A percentile compares a stretch with the other conserved stretches of the same genome.
phyloP scores from a whole-genome alignment of 1,284 basidiomycete genomes.

The Ceratobasidium sp. region DNA sequence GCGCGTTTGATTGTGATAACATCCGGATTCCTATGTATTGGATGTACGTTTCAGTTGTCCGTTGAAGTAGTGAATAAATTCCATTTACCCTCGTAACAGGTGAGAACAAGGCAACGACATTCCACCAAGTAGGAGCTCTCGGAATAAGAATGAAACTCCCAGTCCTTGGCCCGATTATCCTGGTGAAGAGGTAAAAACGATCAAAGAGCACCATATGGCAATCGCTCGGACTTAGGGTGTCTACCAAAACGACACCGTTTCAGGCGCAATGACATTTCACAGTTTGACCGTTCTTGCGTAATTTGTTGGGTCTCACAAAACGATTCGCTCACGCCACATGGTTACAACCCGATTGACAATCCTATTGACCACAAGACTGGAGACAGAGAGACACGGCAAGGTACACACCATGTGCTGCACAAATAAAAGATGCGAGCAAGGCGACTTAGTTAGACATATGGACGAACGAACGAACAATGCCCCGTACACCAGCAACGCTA shows the following conservation, averaged over 20 bases:
- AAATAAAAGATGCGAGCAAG: slow-evolving; percentile 6
- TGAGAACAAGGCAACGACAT: not conserved
- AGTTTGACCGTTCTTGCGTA: not conserved
- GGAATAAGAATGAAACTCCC: too few species aligned
- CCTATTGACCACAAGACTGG: slow-evolving; percentile 34
- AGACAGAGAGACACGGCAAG: slow-evolving; percentile 10
- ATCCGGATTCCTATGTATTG: not conserved
- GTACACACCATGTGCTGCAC: slow-evolving; percentile 23
- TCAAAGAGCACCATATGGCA: too few species aligned
- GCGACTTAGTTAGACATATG: slow-evolving; percentile 36
- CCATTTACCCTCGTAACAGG: not conserved
- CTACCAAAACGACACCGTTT: too few species aligned
- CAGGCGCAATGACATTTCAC: too few species aligned
- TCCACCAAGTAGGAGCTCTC: not conserved
- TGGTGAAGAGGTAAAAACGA: too few species aligned
- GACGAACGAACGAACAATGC: slow-evolving; percentile 36
- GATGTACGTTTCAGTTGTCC: not conserved
- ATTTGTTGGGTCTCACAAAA: not conserved
- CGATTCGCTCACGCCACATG: not conserved
- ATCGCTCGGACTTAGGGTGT: too few species aligned
- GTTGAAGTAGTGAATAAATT: not conserved
- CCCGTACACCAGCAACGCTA: not conserved
- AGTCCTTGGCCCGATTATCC: too few species aligned
- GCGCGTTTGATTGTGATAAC: not conserved
- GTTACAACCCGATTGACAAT: slow-evolving; percentile 34